Conservation (phyloP, 441 rosid species). For the Croton laevigatus region DNA sequence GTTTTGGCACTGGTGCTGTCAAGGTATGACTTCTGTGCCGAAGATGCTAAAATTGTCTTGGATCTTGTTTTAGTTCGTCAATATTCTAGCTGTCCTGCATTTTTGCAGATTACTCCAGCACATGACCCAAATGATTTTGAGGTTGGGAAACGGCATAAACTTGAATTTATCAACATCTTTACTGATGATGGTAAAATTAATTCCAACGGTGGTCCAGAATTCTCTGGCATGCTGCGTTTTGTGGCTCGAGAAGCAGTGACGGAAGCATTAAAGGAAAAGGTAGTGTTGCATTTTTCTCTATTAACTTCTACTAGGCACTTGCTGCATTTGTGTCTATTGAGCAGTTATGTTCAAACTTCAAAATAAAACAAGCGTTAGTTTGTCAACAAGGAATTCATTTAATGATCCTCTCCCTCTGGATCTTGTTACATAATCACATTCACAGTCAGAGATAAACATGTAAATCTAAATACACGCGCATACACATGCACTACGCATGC, state of each 20-base stretch:
- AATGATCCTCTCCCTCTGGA: neutral
- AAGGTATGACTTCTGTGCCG: slow-evolving; percentile 50
- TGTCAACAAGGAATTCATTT: neutral
- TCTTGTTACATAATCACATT: neutral
- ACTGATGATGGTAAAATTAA: slow-evolving; percentile 96
- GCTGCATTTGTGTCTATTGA: too few relatives aligned
- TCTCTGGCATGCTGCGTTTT: slow-evolving; percentile 84
- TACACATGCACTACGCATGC: too few relatives aligned
- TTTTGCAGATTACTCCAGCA: slow-evolving; percentile 83
- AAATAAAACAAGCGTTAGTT: neutral
- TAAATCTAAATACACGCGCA: too few relatives aligned
- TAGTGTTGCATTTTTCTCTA: slow-evolving; percentile 17
- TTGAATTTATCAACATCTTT: slow-evolving; percentile 76
- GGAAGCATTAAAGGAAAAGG: slow-evolving; percentile 71
- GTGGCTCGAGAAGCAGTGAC: slow-evolving; percentile 79
- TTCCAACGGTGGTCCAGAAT: slow-evolving; percentile 68
- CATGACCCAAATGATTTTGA: slow-evolving; percentile 97
- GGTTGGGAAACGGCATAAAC: slow-evolving; percentile 85
- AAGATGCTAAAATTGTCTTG: slow-evolving; percentile 8
- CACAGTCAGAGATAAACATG: neutral
- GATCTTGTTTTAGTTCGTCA: slow-evolving; percentile 5
- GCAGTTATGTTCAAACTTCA: neutral
- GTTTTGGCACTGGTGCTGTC: slow-evolving; percentile 97
- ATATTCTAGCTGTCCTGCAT: slow-evolving; percentile 9
- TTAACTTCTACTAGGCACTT: too few relatives aligned